A percentile compares a stretch with the other conserved stretches of the same genome.
phyloP scores from a whole-genome alignment of 1,284 basidiomycete genomes.

The Rugiboletus extremiorientalis region DNA sequence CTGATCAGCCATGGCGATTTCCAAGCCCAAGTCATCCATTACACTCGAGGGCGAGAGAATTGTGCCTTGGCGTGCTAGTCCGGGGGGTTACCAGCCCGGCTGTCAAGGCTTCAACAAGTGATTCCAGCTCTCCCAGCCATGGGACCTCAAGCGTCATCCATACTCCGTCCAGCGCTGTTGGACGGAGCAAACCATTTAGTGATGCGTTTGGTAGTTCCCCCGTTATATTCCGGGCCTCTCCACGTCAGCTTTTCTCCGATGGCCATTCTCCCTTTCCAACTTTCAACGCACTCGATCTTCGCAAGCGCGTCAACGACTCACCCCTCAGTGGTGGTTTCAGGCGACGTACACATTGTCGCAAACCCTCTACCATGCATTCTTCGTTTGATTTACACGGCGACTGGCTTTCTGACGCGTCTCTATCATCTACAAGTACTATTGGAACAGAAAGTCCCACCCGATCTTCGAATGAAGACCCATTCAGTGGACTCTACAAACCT shows the following conservation, averaged over 20 bases:
- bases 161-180: conserved; percentile 29
- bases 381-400: conserved; percentile 40
- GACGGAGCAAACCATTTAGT: conserved; percentile 28
- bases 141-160: conserved; percentile 30
- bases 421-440: conserved; percentile 29
- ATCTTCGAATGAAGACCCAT: conserved; percentile 36
- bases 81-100: conserved; percentile 42
- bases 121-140: conserved; percentile 34
- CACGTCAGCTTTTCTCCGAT: conserved; percentile 39
- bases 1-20: conserved; percentile 75
- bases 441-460: conserved; percentile 21
- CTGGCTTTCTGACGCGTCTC: conserved; percentile 46
- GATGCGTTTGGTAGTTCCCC: conserved; percentile 36
- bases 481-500: conserved; percentile 33
- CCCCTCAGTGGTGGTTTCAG: conserved; percentile 30
- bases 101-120: conserved; percentile 26
- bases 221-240: conserved; percentile 39
- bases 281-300: conserved; percentile 29
- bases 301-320: conserved; percentile 36
- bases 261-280: conserved; percentile 32
- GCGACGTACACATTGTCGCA: conserved; percentile 31
- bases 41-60: conserved; percentile 57
- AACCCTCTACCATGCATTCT: conserved; percentile 40
- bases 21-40: conserved; percentile 70
- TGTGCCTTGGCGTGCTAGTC: conserved; percentile 63